A percentile compares a stretch with the other conserved stretches of the same genome.
Evolutionary conservation across 768 basidiomycete species (phyloP).

Genomic region (Sutorius australiensis): DNA sequence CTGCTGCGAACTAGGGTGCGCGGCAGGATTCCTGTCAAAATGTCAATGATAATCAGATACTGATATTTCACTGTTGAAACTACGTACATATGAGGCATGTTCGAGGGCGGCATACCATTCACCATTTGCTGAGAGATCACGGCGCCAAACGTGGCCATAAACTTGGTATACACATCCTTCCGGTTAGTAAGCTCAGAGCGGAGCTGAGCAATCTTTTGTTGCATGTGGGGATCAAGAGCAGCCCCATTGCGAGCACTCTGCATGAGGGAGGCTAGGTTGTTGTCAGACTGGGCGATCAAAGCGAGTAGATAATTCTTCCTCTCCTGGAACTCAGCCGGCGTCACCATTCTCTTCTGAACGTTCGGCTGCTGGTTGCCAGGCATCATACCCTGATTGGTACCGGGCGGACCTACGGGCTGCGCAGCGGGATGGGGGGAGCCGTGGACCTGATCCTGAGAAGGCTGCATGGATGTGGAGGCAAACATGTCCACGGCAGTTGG

Average conservation of each 20-base stretch:
- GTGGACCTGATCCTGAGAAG: constrained; percentile 42
- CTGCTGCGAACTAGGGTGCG: constrained; percentile 17
- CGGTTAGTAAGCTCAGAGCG: constrained; percentile 25
- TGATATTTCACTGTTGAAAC: background rate
- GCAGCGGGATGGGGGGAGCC: constrained; percentile 42
- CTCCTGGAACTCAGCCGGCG: constrained; percentile 23
- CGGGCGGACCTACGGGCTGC: constrained; percentile 20
- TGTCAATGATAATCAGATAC: constrained; percentile 3
- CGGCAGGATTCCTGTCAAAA: constrained; percentile 17
- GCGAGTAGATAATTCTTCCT: constrained; percentile 11
- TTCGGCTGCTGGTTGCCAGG: constrained; percentile 20
- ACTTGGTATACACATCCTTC: constrained; percentile 39
- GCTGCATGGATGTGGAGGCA: constrained; percentile 40
- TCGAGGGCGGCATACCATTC: constrained; percentile 21
- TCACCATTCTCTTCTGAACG: constrained; percentile 22
- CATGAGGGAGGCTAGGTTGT: background rate
- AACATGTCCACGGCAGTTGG: constrained; percentile 44
- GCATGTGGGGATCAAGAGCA: constrained; percentile 17
- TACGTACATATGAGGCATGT: constrained; percentile 35
- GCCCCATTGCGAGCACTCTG: constrained; percentile 11
- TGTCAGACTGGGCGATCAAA: constrained; percentile 16
- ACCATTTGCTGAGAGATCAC: constrained; percentile 24
- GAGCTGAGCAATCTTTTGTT: constrained; percentile 15
- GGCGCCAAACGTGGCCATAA: constrained; percentile 31
- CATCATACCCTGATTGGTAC: constrained; percentile 23